Conservation (phyloP, 352 stramenopile genomes). For the Phytophthora podocarpi region DNA sequence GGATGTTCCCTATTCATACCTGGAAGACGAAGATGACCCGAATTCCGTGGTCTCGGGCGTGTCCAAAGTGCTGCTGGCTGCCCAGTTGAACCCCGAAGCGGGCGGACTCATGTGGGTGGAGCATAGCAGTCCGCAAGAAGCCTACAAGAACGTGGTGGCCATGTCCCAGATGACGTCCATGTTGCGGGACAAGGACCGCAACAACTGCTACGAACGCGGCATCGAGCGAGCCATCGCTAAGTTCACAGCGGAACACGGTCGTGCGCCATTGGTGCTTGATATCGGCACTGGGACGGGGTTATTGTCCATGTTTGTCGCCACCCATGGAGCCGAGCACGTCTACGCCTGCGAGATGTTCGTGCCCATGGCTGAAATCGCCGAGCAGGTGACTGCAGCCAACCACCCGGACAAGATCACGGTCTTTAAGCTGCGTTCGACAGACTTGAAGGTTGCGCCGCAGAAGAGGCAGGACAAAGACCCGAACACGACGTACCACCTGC, state of each 20-base stretch:
- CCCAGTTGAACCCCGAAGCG: constrained; percentile 74
- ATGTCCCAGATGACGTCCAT: constrained; percentile 92
- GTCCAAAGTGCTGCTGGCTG: constrained; percentile 71
- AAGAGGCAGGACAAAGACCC: constrained; percentile 10
- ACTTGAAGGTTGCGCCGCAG: constrained; percentile 48
- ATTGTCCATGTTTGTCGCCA: constrained; percentile 89
- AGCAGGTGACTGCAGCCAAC: constrained; percentile 71
- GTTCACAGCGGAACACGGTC: constrained; percentile 50
- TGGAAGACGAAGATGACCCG: constrained; percentile 67
- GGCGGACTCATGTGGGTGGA: constrained; percentile 86
- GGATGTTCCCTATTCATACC: constrained; percentile 81
- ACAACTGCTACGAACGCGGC: constrained; percentile 76
- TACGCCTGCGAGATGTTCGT: constrained; percentile 94
- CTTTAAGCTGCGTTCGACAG: constrained; percentile 75
- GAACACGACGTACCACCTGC: constrained; percentile 46
- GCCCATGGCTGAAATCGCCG: constrained; percentile 83
- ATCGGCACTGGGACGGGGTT: constrained; percentile 84
- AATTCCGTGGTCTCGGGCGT: constrained; percentile 58
- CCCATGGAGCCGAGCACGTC: constrained; percentile 86
- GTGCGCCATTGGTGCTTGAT: constrained; percentile 73
- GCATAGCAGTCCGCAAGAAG: constrained; percentile 55
- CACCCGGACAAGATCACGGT: constrained; percentile 78
- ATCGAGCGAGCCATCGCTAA: constrained; percentile 64
- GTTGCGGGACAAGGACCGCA: constrained; percentile 78
- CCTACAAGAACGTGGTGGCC: constrained; percentile 82